Conservation (phyloP, 371 early-diverging fungal genomes). For the Vairimorpha ceranae region DNA sequence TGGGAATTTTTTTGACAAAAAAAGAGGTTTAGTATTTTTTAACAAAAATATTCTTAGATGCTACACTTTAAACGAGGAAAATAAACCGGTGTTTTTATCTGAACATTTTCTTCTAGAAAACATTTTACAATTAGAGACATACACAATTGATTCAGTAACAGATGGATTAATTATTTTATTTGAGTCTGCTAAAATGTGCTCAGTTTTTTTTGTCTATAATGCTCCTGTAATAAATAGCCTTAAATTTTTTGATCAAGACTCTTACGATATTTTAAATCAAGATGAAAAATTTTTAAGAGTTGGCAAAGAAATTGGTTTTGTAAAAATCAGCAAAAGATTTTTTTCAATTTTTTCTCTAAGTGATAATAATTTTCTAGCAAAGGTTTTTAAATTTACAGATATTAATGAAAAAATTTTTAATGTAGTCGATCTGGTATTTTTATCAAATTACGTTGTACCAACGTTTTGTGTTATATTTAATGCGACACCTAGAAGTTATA, state of each 20-base stretch:
- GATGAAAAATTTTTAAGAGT: conserved; percentile 11
- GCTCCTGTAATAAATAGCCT: conserved; percentile 4
- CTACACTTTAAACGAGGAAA: conserved; percentile 5
- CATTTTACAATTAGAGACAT: conserved; percentile 26
- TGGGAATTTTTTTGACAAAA: neutral
- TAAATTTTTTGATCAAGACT: conserved; percentile 26
- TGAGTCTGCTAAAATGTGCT: conserved; percentile 7
- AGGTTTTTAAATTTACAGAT: conserved; percentile 23
- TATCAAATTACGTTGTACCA: conserved; percentile 19
- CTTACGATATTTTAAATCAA: conserved; percentile 9
- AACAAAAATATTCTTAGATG: conserved; percentile 19
- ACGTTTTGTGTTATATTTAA: conserved; percentile 25
- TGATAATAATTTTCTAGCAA: neutral
- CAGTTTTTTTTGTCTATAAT: conserved; percentile 1
- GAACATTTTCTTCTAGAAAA: conserved; percentile 22
- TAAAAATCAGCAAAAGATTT: conserved; percentile 16
- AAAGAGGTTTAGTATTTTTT: conserved; percentile 3
- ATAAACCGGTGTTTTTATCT: conserved; percentile 3
- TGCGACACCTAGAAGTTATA: conserved; percentile 13
- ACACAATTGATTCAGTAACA: neutral
- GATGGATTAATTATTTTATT: conserved; percentile 21
- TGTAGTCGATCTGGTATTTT: conserved; percentile 10
- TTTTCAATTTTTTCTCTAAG: conserved; percentile 14
- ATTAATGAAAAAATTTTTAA: conserved; percentile 22
- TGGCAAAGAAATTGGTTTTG: conserved; percentile 3